These are phyloP conservation scores for Martiniozyma abietophila DNA, from an alignment of 805 yeast genomes.

Conservation along the genomic window DNA sequence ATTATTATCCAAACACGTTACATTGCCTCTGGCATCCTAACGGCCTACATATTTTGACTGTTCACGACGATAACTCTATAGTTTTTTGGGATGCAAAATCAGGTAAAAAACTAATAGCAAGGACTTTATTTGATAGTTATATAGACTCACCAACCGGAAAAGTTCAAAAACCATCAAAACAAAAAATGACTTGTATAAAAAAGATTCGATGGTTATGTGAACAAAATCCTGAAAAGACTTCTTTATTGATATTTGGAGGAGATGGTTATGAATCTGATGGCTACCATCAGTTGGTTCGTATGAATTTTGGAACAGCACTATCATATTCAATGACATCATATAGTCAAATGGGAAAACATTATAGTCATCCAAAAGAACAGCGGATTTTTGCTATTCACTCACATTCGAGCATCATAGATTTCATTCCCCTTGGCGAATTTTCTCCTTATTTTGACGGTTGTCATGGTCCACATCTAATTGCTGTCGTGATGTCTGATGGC, in stretches of 20 bases:
- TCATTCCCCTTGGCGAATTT: slow-evolving; percentile 45
- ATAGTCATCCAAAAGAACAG: slow-evolving; percentile 49
- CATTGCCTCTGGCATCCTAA: slow-evolving; percentile 85
- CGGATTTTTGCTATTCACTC: slow-evolving; percentile 47
- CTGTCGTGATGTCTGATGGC: slow-evolving; percentile 54
- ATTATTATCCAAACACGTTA: slow-evolving; percentile 21
- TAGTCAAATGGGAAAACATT: slow-evolving; percentile 71
- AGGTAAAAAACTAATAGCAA: slow-evolving; percentile 65
- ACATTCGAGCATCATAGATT: slow-evolving; percentile 33
- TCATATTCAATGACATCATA: slow-evolving; percentile 74
- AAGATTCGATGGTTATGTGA: slow-evolving; percentile 72
- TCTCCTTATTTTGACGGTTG: slow-evolving; percentile 76
- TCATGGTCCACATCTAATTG: slow-evolving; percentile 62
- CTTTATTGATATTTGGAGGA: slow-evolving; percentile 63
- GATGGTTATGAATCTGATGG: slow-evolving; percentile 37
- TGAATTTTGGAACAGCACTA: slow-evolving; percentile 77
- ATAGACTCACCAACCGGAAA: slow-evolving; percentile 43
- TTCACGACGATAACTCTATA: slow-evolving; percentile 73
- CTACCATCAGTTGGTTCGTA: slow-evolving; percentile 37
- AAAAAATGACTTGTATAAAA: slow-evolving; percentile 33
- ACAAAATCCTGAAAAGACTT: slow-evolving; percentile 70
- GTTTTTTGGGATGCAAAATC: slow-evolving; percentile 90
- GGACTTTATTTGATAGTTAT: slow-evolving; percentile 57
- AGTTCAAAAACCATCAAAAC: slow-evolving; percentile 13
- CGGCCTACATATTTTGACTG: slow-evolving; percentile 73